Evolutionary conservation across 495 filamentous ascomycete species (phyloP).

Genomic region (Cairneyella variabilis): DNA sequence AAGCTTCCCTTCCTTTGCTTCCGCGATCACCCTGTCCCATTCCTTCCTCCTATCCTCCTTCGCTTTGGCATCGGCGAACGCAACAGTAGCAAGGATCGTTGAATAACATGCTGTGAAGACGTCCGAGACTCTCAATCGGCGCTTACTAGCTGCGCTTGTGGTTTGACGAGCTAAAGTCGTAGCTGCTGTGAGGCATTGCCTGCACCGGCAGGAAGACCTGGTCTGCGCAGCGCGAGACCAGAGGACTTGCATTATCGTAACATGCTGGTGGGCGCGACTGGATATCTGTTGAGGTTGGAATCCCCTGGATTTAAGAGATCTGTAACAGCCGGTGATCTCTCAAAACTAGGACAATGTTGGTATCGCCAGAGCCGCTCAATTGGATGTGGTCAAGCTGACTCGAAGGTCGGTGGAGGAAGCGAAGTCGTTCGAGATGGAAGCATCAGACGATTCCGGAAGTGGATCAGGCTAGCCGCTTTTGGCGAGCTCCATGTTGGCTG

Average conservation of each 20-base stretch:
- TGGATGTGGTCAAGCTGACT: neutral
- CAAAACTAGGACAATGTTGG: too few species aligned
- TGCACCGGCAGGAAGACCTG: conserved; percentile 60
- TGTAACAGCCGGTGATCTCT: too few species aligned
- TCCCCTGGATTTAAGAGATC: too few species aligned
- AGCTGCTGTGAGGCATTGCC: conserved; percentile 54
- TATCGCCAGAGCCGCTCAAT: too few species aligned
- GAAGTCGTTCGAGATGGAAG: neutral
- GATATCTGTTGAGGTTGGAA: neutral
- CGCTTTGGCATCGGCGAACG: conserved; percentile 57
- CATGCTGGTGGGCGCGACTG: conserved; percentile 11
- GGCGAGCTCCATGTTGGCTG: neutral
- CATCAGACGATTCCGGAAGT: neutral
- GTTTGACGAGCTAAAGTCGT: conserved; percentile 48
- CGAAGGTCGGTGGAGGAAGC: neutral
- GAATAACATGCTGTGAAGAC: conserved; percentile 68
- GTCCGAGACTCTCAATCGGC: conserved; percentile 52
- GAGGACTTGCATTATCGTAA: conserved; percentile 57
- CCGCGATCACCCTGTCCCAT: conserved; percentile 55
- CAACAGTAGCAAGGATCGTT: conserved; percentile 68
- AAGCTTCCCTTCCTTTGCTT: conserved; percentile 36
- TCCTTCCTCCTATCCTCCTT: conserved; percentile 60
- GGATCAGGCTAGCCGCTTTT: conserved; percentile 13
- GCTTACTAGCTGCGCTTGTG: conserved; percentile 48
- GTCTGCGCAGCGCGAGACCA: conserved; percentile 66